These are phyloP conservation scores for Oidiodendron maius DNA, from an alignment of 495 filamentous ascomycete genomes.

Conservation along the genomic window DNA sequence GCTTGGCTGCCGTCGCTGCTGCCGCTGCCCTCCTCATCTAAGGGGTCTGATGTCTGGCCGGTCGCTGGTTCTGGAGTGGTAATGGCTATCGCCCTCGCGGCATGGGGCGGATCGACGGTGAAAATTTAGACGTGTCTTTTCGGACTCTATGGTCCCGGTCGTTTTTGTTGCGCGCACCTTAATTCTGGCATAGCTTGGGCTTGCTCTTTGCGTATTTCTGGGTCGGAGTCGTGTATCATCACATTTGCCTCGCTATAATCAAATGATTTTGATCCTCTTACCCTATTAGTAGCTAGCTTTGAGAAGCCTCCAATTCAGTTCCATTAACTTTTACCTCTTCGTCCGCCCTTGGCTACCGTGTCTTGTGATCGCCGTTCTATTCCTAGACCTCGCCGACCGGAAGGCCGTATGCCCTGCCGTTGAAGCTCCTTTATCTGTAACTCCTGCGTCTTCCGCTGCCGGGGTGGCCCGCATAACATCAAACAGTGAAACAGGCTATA, in stretches of 20 bases:
- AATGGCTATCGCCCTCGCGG: conserved; percentile 22
- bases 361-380: too few relatives aligned
- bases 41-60: conserved; percentile 23
- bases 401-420: too few relatives aligned
- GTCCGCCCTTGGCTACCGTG: too few relatives aligned
- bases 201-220: conserved; percentile 1
- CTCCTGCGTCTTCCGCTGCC: too few relatives aligned
- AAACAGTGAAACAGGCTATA: too few relatives aligned
- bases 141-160: background rate
- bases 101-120: conserved; percentile 2
- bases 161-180: conserved; percentile 18
- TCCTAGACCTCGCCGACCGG: too few relatives aligned
- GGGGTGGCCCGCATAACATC: too few relatives aligned
- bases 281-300: conserved; percentile 14
- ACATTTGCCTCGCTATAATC: background rate
- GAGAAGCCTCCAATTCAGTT: conserved; percentile 15
- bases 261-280: conserved; percentile 14
- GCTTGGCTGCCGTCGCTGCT: conserved; percentile 43
- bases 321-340: too few relatives aligned
- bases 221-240: conserved; percentile 15
- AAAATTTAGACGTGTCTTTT: background rate
- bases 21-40: conserved; percentile 46
- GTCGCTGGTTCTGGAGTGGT: conserved; percentile 12
- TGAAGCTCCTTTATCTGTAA: too few relatives aligned
- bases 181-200: conserved; percentile 13